A percentile compares a stretch with the other conserved stretches of the same genome.
Evolutionary conservation across 108 stramenopile species (phyloP).

Genomic region (Nitzschia sp.): DNA sequence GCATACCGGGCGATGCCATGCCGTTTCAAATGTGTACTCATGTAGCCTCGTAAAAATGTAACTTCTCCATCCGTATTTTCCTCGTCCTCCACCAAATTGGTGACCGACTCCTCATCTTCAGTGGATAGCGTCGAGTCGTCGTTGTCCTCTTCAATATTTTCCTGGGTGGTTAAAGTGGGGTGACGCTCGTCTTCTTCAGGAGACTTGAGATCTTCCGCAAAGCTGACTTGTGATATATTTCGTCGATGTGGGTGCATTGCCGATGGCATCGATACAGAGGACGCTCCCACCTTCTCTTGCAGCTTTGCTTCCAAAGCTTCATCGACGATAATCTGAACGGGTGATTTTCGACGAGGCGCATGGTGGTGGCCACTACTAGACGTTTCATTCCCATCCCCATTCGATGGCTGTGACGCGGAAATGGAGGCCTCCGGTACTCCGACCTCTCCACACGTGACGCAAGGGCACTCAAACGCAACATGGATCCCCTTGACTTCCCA

Average conservation of each 20-base stretch:
- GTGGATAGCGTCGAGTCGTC: slow-evolving; percentile 8
- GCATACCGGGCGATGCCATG: slow-evolving; percentile 55
- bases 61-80: slow-evolving; percentile 45
- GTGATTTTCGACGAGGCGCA: not conserved
- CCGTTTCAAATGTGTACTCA: slow-evolving; percentile 57
- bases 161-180: not conserved
- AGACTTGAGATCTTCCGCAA: not conserved
- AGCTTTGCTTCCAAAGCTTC: not conserved
- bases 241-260: not conserved
- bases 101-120: not conserved
- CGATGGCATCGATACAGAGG: not conserved
- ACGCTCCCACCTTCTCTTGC: not conserved
- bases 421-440: not conserved
- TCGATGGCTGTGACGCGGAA: not conserved
- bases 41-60: slow-evolving; percentile 40
- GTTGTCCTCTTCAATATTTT: not conserved
- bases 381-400: not conserved
- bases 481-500: not conserved
- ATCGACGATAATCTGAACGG: slow-evolving; percentile 4
- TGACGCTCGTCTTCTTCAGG: not conserved
- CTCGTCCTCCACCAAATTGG: slow-evolving; percentile 1
- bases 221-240: not conserved
- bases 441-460: not conserved
- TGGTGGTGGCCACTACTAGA: too few relatives aligned
- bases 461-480: slow-evolving; percentile 13